Evolutionary conservation across 345 rosid genomes (phyloP).

Genomic region (Aurinia saxatilis): DNA sequence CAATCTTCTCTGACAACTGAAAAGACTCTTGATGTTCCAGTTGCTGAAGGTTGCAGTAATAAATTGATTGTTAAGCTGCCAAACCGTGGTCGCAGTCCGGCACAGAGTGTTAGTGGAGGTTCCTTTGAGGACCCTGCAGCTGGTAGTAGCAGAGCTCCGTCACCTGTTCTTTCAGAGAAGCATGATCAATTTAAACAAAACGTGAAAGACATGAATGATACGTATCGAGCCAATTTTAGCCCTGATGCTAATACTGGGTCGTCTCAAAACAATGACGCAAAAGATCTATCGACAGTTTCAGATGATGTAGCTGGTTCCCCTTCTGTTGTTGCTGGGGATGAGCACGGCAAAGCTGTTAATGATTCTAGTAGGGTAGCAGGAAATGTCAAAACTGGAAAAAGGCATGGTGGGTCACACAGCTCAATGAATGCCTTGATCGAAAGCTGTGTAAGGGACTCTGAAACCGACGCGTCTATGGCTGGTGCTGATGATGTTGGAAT

Average conservation of each 20-base stretch:
- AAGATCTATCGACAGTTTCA: constrained; percentile 39
- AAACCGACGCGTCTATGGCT: constrained; percentile 39
- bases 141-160: constrained; percentile 53
- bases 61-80: constrained; percentile 70
- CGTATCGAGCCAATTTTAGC: constrained; percentile 28
- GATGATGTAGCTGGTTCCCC: constrained; percentile 53
- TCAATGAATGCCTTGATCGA: constrained; percentile 87
- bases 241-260: constrained; percentile 49
- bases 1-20: constrained; percentile 46
- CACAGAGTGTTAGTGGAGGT: constrained; percentile 63
- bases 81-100: constrained; percentile 74
- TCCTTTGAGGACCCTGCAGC: constrained; percentile 56
- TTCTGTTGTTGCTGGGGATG: constrained; percentile 37
- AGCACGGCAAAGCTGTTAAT: constrained; percentile 32
- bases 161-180: constrained; percentile 56
- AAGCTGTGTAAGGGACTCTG: constrained; percentile 71
- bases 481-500: constrained; percentile 83
- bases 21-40: constrained; percentile 45
- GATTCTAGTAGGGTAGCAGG: constrained; percentile 37
- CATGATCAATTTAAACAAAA: constrained; percentile 43
- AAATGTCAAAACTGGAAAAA: constrained; percentile 38
- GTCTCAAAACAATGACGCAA: constrained; percentile 57
- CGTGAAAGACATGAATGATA: constrained; percentile 42
- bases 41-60: constrained; percentile 48
- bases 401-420: constrained; percentile 48